Conservation (phyloP, 78 protist genomes). For the Emiliania huxleyi region DNA sequence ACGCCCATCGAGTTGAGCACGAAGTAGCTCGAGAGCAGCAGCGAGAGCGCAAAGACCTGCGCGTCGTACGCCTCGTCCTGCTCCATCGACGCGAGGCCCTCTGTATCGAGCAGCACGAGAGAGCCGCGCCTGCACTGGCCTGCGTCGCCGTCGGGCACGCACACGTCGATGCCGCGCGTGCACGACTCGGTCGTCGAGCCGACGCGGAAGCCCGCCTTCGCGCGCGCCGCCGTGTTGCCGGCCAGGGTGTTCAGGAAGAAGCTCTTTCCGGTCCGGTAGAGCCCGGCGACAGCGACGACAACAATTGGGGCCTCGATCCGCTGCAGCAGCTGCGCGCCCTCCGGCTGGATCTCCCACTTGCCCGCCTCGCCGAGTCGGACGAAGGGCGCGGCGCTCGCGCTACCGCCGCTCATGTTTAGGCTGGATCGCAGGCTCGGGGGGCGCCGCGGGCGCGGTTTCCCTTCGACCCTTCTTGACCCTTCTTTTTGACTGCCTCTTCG, state of each 20-base stretch:
- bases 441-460: too few species aligned
- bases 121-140: neutral
- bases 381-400: neutral
- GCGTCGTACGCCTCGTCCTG: constrained; percentile 40
- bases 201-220: neutral
- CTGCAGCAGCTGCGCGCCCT: neutral
- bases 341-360: neutral
- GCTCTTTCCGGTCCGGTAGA: constrained; percentile 44
- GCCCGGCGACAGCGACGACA: neutral
- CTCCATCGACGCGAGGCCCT: constrained; percentile 51
- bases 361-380: neutral
- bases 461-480: too few species aligned
- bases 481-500: too few species aligned
- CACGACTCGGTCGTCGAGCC: constrained; percentile 46
- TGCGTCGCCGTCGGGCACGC: neutral
- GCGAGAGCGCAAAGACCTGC: constrained; percentile 31
- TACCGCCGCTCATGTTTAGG: too few species aligned
- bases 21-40: constrained; percentile 41
- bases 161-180: constrained; percentile 47
- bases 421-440: too few species aligned
- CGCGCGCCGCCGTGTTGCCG: neutral
- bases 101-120: constrained; percentile 39
- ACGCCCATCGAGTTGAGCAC: constrained; percentile 42
- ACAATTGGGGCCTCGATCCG: neutral
- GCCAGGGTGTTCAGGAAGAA: constrained; percentile 40